Evolutionary conservation across 495 filamentous ascomycete species (phyloP).

Genomic region (Glarea lozoyensis): DNA sequence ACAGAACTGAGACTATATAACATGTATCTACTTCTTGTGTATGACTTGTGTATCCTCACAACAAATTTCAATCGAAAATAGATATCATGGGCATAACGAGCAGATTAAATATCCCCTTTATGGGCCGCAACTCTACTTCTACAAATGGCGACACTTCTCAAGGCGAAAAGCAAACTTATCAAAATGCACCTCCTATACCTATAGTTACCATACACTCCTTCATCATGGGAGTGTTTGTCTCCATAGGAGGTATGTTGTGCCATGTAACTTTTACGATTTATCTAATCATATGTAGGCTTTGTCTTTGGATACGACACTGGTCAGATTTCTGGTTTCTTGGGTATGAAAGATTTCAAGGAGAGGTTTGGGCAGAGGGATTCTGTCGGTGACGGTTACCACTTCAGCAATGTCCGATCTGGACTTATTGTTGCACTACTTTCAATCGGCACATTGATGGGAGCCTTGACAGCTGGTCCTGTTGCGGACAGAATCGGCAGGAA

Average conservation of each 20-base stretch:
- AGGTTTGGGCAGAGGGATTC: slow-evolving; percentile 37
- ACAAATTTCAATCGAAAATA: too few species aligned
- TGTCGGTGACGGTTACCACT: slow-evolving; percentile 28
- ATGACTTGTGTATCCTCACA: too few species aligned
- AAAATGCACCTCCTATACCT: too few species aligned
- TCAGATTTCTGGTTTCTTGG: slow-evolving; percentile 26
- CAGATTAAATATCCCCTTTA: too few species aligned
- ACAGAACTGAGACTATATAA: too few species aligned
- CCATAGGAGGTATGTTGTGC: slow-evolving; percentile 38
- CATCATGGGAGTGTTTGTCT: slow-evolving; percentile 43
- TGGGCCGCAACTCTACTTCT: too few species aligned
- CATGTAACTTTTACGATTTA: too few species aligned
- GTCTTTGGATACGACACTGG: slow-evolving; percentile 27
- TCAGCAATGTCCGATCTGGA: slow-evolving; percentile 46
- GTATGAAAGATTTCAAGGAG: slow-evolving; percentile 40
- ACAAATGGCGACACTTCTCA: too few species aligned
- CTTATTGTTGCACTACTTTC: slow-evolving; percentile 47
- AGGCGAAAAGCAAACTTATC: too few species aligned
- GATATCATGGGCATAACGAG: too few species aligned
- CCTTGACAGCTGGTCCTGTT: slow-evolving; percentile 41
- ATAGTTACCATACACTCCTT: slow-evolving; percentile 43
- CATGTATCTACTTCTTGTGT: too few species aligned
- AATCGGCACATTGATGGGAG: slow-evolving; percentile 49
- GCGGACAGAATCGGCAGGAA: slow-evolving; percentile 47
- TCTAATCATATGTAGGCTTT: slow-evolving; percentile 30